Percentiles rank a stretch among this genome's conserved stretches.
Evolutionary conservation across 495 filamentous ascomycete genomes (phyloP).

Genomic region (Trichoderma orchidacearum): DNA sequence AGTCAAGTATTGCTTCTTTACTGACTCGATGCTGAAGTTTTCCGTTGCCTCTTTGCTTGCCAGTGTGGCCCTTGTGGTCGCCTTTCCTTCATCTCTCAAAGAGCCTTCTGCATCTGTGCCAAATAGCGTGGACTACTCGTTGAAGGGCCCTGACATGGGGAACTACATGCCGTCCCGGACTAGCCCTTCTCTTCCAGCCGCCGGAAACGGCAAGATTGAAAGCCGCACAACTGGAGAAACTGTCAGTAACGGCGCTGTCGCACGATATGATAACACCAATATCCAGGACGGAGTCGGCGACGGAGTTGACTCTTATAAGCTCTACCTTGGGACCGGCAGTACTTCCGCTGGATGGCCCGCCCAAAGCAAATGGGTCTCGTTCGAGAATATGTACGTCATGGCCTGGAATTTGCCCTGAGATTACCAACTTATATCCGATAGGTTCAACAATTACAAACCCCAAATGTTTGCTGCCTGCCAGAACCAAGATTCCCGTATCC

Average conservation of each 20-base stretch:
- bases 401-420: not conserved
- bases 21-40: too few relatives aligned
- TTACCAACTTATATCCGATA: conserved; percentile 3
- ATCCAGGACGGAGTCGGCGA: not conserved
- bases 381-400: conserved; percentile 5
- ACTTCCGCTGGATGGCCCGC: not conserved
- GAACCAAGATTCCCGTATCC: not conserved
- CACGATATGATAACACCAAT: not conserved
- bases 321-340: not conserved
- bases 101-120: too few relatives aligned
- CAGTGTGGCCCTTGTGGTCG: too few relatives aligned
- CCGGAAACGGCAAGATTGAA: not conserved
- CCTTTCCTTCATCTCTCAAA: too few relatives aligned
- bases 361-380: not conserved
- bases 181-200: not conserved
- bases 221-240: not conserved
- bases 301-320: not conserved
- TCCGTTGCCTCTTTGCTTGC: too few relatives aligned
- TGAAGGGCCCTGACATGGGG: too few relatives aligned
- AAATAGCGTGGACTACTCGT: too few relatives aligned
- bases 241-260: not conserved
- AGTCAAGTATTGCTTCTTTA: too few relatives aligned
- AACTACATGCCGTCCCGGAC: not conserved
- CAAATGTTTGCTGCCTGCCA: not conserved
- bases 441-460: conserved; percentile 5